These are phyloP conservation scores for Candida xyloterini DNA, from an alignment of 805 yeast genomes.

Conservation along the genomic window DNA sequence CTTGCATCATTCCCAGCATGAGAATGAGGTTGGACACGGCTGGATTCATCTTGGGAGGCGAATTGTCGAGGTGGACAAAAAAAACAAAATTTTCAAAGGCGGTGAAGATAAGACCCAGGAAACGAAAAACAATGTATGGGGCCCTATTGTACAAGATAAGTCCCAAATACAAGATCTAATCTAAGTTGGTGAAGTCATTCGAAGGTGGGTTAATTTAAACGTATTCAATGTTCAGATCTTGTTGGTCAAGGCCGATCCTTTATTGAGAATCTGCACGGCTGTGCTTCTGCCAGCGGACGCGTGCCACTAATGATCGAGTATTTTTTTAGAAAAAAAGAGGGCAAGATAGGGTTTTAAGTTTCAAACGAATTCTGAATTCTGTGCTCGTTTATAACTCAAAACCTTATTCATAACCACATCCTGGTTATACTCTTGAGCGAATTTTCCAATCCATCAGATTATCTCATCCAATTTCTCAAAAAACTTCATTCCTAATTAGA, in stretches of 20 bases:
- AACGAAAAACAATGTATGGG: background rate
- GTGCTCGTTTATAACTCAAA: background rate
- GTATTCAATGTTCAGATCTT: background rate
- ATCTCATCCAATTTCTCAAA: background rate
- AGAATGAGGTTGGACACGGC: slow-evolving; percentile 80
- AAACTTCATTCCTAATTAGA: slow-evolving; percentile 1
- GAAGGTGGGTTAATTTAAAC: too few relatives aligned
- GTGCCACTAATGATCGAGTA: slow-evolving; percentile 11
- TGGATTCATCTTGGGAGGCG: slow-evolving; percentile 62
- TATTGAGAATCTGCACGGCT: background rate
- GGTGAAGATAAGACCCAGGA: slow-evolving; percentile 1
- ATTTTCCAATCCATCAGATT: background rate
- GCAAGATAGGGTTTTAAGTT: slow-evolving; percentile 12
- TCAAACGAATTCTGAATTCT: background rate
- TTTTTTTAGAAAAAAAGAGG: slow-evolving; percentile 8
- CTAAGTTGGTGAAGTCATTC: too few relatives aligned
- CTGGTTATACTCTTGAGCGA: background rate
- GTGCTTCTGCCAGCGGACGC: slow-evolving; percentile 11
- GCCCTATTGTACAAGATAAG: background rate
- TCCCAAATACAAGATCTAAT: background rate
- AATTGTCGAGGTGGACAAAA: slow-evolving; percentile 10
- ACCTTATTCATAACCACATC: background rate
- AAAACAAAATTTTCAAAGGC: slow-evolving; percentile 11
- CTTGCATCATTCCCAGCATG: slow-evolving; percentile 97
- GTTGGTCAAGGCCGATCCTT: background rate